These are phyloP conservation scores for Pascua guehoae DNA, from an alignment of 1,284 basidiomycete species.

Conservation along the genomic window DNA sequence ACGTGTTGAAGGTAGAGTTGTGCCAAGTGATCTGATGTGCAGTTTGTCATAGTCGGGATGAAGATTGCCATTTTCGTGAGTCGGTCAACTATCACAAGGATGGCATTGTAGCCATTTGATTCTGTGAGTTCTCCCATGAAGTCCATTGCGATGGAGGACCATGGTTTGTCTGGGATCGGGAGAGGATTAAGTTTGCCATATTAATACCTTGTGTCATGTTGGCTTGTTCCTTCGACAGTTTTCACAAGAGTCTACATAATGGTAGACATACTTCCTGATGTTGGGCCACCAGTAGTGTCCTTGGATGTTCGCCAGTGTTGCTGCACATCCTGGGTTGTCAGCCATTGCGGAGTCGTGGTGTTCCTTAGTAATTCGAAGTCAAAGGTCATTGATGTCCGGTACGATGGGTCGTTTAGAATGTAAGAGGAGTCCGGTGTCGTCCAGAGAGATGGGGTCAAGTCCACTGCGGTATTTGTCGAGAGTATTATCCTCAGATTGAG, in stretches of 20 bases:
- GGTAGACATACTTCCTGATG: constrained; percentile 22
- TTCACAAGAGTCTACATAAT: constrained; percentile 42
- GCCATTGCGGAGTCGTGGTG: no score
- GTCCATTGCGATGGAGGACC: constrained; percentile 51
- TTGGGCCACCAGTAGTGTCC: no score
- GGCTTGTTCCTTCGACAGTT: constrained; percentile 51
- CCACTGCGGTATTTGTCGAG: no score
- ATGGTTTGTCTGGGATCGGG: constrained; percentile 35
- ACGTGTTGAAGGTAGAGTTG: background rate
- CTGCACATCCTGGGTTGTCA: no score
- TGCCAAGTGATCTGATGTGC: background rate
- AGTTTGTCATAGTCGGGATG: constrained; percentile 30
- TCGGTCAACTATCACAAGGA: constrained; percentile 51
- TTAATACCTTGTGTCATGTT: constrained; percentile 21
- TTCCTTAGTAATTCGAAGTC: no score
- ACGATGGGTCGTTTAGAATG: no score
- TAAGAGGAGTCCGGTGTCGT: no score
- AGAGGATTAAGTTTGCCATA: constrained; percentile 49
- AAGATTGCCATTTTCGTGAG: constrained; percentile 52
- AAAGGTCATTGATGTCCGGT: no score
- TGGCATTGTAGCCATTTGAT: constrained; percentile 44
- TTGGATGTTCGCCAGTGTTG: no score
- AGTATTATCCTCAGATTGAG: no score
- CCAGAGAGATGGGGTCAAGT: no score
- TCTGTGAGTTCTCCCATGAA: constrained; percentile 52